Base-by-base conservation (phyloP, 306 rosid genomes). In the Purshia tridentata region DNA sequence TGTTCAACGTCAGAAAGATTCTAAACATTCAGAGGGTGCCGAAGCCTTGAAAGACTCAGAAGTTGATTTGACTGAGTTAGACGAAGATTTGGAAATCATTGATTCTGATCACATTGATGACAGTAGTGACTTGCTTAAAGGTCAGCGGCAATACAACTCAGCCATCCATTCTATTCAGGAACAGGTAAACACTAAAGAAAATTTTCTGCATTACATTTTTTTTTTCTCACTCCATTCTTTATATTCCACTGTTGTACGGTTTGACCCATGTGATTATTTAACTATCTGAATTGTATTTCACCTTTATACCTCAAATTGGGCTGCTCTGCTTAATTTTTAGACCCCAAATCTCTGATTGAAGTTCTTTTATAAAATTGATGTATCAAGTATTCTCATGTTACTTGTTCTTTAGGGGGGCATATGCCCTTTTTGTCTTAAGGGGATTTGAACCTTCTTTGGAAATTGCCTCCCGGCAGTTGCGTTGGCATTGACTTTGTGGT, bases 141-240 rank as follows among this genome's bases (percentile, higher is more conserved):
- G 99, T 74, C 99, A 95, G 86, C 78, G 99, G 71, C 98, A 95
- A 72, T 95, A 95, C 85, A 84, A 95, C 86, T 95, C 97, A 48
- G 99, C 97, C 81, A 88, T 95, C 76, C 99, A 95, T 82, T 80
- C 99, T 39, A 92, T 95, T 85, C 97, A 95, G 78, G 99, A 95
- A 83, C 86, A 92, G 93, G 99, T 88, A 79, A 63, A 39, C 13
- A 63, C 40, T 67, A 51, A 52, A 59, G 50, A 7, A 56, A 55
- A 35, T 56, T 61, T 52, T 67, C 23, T 41, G 35, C 56, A 13
- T 46, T 9, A 14, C 57, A 20, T 48, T 68, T 19, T 37, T 12
- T 11, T 44, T 23, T 40, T 23, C 39, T 59, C 19, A 18, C 11
- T 41, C 5, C 19, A 6, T 20, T 13, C 4, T 50, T 50, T 35